These are phyloP conservation scores for Lentinus brumalis DNA, from an alignment of 768 basidiomycete species.

Conservation along the genomic window DNA sequence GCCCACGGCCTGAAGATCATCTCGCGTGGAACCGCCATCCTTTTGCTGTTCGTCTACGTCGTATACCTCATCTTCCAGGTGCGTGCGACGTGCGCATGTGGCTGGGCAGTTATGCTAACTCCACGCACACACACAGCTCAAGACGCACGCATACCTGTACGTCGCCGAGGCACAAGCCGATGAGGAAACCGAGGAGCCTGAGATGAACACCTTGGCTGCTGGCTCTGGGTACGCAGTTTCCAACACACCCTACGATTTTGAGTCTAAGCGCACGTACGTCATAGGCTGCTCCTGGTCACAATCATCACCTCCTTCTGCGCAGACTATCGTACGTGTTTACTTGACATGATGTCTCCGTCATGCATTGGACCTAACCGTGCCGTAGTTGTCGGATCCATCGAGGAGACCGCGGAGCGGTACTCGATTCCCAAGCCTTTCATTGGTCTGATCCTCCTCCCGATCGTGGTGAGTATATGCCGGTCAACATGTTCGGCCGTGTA, in stretches of 20 bases:
- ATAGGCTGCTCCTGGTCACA: constrained; percentile 73
- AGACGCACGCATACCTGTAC: constrained; percentile 71
- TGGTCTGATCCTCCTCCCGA: constrained; percentile 82
- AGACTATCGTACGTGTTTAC: constrained; percentile 65
- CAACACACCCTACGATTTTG: neutral
- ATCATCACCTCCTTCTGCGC: constrained; percentile 87
- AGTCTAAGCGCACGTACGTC: neutral
- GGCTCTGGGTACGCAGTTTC: constrained; percentile 43
- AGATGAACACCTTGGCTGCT: constrained; percentile 76
- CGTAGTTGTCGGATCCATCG: constrained; percentile 86
- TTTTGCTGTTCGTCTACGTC: constrained; percentile 74
- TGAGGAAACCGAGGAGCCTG: constrained; percentile 41
- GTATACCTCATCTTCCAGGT: constrained; percentile 80
- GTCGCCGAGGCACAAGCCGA: constrained; percentile 40
- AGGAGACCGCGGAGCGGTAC: constrained; percentile 84
- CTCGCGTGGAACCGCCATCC: constrained; percentile 27
- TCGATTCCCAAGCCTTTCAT: constrained; percentile 84
- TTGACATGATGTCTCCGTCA: neutral
- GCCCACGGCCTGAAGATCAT: constrained; percentile 65
- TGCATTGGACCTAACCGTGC: constrained; percentile 1
- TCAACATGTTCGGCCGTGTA: neutral
- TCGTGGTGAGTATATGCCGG: constrained; percentile 59
- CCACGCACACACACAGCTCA: constrained; percentile 48
- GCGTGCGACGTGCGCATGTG: neutral
- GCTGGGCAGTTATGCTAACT: neutral